Evolutionary conservation across 495 filamentous ascomycete species (phyloP).

Genomic region (Penicillium taxi): DNA sequence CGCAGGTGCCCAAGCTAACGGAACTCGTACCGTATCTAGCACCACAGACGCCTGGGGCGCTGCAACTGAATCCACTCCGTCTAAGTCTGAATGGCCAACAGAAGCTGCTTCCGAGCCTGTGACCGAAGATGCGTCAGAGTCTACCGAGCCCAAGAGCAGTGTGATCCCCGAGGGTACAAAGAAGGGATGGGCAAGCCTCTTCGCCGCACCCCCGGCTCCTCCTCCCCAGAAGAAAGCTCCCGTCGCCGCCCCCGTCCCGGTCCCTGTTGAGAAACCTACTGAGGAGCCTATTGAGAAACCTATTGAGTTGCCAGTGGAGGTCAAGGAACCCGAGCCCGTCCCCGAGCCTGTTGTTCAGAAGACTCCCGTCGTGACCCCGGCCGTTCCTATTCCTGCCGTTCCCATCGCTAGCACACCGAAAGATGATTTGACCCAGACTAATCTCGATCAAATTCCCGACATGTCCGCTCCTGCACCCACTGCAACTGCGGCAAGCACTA

Average conservation of each 20-base stretch:
- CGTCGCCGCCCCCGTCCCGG: conserved; percentile 21
- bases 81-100: conserved; percentile 18
- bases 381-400: conserved; percentile 42
- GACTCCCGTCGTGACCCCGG: conserved; percentile 22
- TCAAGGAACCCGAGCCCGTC: conserved; percentile 27
- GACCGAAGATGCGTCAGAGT: conserved; percentile 18
- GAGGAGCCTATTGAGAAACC: conserved; percentile 8
- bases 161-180: conserved; percentile 42
- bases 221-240: conserved; percentile 32
- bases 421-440: conserved; percentile 80
- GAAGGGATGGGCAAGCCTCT: conserved; percentile 59
- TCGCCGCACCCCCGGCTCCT: conserved; percentile 42
- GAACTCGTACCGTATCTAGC: conserved; percentile 35
- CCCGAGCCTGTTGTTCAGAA: conserved; percentile 24
- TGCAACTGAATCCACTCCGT: conserved; percentile 37
- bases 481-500: conserved; percentile 83
- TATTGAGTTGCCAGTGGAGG: conserved; percentile 11
- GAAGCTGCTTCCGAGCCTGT: conserved; percentile 25
- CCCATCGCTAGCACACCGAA: conserved; percentile 57
- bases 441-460: conserved; percentile 84
- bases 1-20: conserved; percentile 50
- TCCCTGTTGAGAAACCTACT: conserved; percentile 1
- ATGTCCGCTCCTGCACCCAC: conserved; percentile 63
- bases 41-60: conserved; percentile 21
- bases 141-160: conserved; percentile 35